Conservation (phyloP, 2,329 filamentous ascomycete species). For the Bipolaris zeicola region DNA sequence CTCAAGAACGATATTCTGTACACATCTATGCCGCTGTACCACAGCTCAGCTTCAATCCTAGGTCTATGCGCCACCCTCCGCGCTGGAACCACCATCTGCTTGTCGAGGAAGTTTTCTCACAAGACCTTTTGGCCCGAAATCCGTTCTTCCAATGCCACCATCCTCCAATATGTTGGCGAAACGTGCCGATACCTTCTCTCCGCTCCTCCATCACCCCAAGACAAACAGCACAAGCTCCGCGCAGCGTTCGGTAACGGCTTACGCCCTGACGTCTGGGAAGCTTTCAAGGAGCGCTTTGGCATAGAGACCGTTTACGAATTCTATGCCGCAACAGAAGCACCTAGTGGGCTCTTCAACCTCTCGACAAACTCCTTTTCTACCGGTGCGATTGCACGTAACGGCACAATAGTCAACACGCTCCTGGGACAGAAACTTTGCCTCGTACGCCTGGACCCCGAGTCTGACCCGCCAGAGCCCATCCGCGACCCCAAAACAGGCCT, state of each 20-base stretch:
- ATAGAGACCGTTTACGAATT: conserved; percentile 48
- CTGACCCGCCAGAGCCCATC: conserved; percentile 62
- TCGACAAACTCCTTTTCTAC: conserved; percentile 62
- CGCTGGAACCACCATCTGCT: conserved; percentile 35
- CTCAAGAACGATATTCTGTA: conserved; percentile 43
- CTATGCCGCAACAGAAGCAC: conserved; percentile 56
- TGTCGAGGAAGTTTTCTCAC: conserved; percentile 43
- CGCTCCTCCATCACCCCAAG: conserved; percentile 37
- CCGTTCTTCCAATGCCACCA: conserved; percentile 41
- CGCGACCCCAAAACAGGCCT: conserved; percentile 70
- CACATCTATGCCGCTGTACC: conserved; percentile 50
- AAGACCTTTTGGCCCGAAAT: conserved; percentile 49
- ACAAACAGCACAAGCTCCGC: conserved; percentile 41
- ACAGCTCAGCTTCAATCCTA: conserved; percentile 39
- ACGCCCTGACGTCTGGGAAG: conserved; percentile 50
- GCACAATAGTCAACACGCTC: conserved; percentile 60
- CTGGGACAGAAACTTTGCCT: conserved; percentile 62
- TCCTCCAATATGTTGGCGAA: conserved; percentile 50
- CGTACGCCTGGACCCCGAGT: conserved; percentile 69
- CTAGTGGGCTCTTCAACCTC: conserved; percentile 63
- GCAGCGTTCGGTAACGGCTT: conserved; percentile 50
- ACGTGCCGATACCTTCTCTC: conserved; percentile 48
- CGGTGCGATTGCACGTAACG: conserved; percentile 73
- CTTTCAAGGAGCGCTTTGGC: conserved; percentile 49
- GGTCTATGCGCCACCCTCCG: conserved; percentile 36